Conservation (phyloP, 805 yeast species). For the Candida arabinofermentans region DNA sequence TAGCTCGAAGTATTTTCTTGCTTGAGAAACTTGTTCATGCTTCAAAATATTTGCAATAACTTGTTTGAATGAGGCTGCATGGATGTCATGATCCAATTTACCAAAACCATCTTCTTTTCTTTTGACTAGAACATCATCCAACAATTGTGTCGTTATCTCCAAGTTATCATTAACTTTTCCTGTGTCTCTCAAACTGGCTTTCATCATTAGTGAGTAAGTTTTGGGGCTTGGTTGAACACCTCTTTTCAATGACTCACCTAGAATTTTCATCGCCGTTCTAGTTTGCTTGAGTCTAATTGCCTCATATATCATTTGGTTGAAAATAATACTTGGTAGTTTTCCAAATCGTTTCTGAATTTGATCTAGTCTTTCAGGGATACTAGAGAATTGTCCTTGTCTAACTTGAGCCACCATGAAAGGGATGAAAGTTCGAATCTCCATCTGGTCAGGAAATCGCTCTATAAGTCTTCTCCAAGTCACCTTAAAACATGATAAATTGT, state of each 20-base stretch:
- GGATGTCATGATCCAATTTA: conserved; percentile 20
- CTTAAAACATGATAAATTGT: conserved; percentile 12
- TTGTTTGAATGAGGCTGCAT: conserved; percentile 22
- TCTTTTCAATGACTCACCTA: conserved; percentile 15
- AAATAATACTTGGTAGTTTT: conserved; percentile 17
- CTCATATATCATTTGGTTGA: conserved; percentile 26
- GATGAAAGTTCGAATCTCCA: conserved; percentile 16
- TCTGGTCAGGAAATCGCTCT: conserved; percentile 6
- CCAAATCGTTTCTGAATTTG: conserved; percentile 9
- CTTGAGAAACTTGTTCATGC: conserved; percentile 17
- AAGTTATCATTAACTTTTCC: conserved; percentile 13
- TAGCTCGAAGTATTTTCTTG: conserved; percentile 26
- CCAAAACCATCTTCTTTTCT: conserved; percentile 20
- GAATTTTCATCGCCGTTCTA: conserved; percentile 15
- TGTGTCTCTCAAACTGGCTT: conserved; percentile 16
- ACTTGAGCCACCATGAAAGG: conserved; percentile 20
- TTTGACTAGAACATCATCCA: conserved; percentile 22
- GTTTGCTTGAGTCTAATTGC: conserved; percentile 15
- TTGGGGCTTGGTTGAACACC: conserved; percentile 16
- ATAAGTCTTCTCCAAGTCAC: conserved; percentile 17
- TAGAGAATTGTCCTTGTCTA: conserved; percentile 13
- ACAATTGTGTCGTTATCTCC: conserved; percentile 15
- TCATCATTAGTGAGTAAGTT: conserved; percentile 27
- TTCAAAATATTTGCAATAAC: conserved; percentile 18
- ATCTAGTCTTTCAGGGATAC: conserved; percentile 13